Evolutionary conservation across 192 early-diverging fungal genomes (phyloP).

Genomic region (Cetraspora pellucida): DNA sequence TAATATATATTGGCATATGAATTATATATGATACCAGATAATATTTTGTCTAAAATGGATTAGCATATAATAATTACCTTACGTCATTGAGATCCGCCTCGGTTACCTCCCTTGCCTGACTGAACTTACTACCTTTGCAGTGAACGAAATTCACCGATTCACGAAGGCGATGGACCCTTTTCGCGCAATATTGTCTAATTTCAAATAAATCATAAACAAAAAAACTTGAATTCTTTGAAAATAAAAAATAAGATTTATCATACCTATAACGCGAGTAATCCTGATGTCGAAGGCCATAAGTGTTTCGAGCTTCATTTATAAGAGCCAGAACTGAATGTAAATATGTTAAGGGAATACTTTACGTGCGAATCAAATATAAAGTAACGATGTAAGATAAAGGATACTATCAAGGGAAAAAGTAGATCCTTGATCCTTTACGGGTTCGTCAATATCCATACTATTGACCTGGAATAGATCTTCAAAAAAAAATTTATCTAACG

Average conservation of each 20-base stretch:
- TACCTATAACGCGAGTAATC: conserved; percentile 79
- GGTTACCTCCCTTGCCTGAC: conserved; percentile 53
- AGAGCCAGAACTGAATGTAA: conserved; percentile 48
- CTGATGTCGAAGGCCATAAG: conserved; percentile 78
- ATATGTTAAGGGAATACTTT: conserved; percentile 6
- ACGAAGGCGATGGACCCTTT: conserved; percentile 63
- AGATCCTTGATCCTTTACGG: background rate
- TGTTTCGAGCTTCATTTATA: conserved; percentile 67
- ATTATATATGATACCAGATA: background rate
- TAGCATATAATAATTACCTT: conserved; percentile 38
- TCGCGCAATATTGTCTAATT: conserved; percentile 65
- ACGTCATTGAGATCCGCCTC: conserved; percentile 47
- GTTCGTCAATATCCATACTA: background rate
- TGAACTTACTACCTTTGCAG: conserved; percentile 48
- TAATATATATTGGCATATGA: background rate
- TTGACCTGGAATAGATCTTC: background rate
- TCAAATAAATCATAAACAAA: background rate
- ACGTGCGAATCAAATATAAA: background rate
- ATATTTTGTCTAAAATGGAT: background rate
- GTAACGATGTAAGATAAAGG: background rate
- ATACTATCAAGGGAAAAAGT: conserved; percentile 25
- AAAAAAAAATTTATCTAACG: too few relatives aligned
- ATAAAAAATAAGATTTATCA: background rate
- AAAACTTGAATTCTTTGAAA: background rate
- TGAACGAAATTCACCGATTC: conserved; percentile 55